These are phyloP conservation scores for Aureobasidium namibiae DNA, from an alignment of 2,329 filamentous ascomycete genomes.

Conservation along the genomic window DNA sequence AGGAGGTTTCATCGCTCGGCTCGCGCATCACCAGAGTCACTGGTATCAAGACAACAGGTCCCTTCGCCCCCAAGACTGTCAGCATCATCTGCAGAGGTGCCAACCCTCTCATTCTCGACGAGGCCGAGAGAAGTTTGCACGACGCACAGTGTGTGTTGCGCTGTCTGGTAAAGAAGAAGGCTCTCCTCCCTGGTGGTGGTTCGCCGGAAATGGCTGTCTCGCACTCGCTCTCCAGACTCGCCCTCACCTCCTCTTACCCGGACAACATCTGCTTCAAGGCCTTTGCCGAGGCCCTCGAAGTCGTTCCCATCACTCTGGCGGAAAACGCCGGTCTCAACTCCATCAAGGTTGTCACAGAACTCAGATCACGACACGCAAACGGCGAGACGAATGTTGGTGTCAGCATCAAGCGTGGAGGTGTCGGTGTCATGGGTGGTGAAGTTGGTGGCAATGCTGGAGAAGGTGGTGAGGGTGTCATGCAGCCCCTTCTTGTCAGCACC, in stretches of 20 bases:
- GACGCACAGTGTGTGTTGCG: conserved; percentile 96
- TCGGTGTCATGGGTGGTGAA: conserved; percentile 82
- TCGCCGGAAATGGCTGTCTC: conserved; percentile 96
- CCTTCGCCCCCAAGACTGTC: conserved; percentile 65
- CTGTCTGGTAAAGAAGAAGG: conserved; percentile 98
- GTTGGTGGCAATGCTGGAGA: conserved; percentile 22
- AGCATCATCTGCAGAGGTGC: conserved; percentile 92
- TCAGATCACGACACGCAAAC: conserved; percentile 87
- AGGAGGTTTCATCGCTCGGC: conserved; percentile 81
- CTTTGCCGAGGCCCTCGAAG: conserved; percentile 94
- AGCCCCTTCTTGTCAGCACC: conserved; percentile 92
- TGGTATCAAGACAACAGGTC: conserved; percentile 64
- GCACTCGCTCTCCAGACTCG: conserved; percentile 71
- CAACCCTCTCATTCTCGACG: conserved; percentile 88
- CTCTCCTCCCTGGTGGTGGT: conserved; percentile 93
- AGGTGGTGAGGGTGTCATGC: conserved; percentile 60
- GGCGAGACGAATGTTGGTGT: conserved; percentile 95
- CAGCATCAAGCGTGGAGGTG: conserved; percentile 94
- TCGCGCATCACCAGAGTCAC: conserved; percentile 92
- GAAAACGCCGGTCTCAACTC: conserved; percentile 97
- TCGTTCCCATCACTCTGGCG: conserved; percentile 90
- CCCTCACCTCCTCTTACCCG: conserved; percentile 77
- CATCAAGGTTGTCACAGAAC: conserved; percentile 96
- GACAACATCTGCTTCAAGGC: conserved; percentile 99
- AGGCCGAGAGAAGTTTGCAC: conserved; percentile 93